Evolutionary conservation across 2,329 filamentous ascomycete genomes (phyloP).

Genomic region (Exophiala sp.): DNA sequence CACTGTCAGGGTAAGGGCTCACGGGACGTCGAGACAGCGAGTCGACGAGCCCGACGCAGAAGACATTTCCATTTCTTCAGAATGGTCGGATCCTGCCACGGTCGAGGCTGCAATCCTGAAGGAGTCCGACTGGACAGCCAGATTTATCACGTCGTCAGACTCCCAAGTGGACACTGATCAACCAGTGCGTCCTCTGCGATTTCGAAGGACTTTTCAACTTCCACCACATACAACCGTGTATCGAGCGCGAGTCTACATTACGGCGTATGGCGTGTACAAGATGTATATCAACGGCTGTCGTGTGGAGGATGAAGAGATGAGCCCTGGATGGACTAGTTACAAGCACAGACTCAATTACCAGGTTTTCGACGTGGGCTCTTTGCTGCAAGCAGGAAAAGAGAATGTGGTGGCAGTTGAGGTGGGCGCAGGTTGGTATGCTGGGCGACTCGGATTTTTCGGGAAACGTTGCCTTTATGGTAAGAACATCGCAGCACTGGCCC

Average conservation of each 20-base stretch:
- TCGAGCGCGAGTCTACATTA: slow-evolving; percentile 47
- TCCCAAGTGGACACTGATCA: slow-evolving; percentile 23
- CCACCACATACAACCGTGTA: slow-evolving; percentile 3
- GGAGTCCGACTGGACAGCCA: slow-evolving; percentile 33
- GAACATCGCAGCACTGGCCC: slow-evolving; percentile 30
- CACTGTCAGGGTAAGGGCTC: slow-evolving; percentile 20
- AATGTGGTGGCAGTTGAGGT: slow-evolving; percentile 45
- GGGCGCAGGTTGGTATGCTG: slow-evolving; percentile 51
- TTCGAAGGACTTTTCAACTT: slow-evolving; percentile 34
- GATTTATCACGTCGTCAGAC: slow-evolving; percentile 28
- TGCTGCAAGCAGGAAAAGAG: slow-evolving; percentile 33
- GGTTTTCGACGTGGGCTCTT: slow-evolving; percentile 49
- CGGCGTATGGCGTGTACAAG: slow-evolving; percentile 46
- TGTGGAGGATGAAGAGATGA: slow-evolving; percentile 42
- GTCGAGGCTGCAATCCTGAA: slow-evolving; percentile 35
- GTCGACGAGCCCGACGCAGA: not conserved
- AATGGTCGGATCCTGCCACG: slow-evolving; percentile 1
- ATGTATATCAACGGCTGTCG: slow-evolving; percentile 47
- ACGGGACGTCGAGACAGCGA: slow-evolving; percentile 7
- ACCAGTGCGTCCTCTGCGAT: slow-evolving; percentile 33
- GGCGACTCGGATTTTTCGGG: slow-evolving; percentile 33
- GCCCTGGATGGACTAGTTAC: slow-evolving; percentile 55
- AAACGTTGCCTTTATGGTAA: slow-evolving; percentile 29
- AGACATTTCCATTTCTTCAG: not conserved
- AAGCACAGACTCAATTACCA: slow-evolving; percentile 51